These are phyloP conservation scores for Boeremia exigua DNA, from an alignment of 2,329 filamentous ascomycete species.

Conservation along the genomic window DNA sequence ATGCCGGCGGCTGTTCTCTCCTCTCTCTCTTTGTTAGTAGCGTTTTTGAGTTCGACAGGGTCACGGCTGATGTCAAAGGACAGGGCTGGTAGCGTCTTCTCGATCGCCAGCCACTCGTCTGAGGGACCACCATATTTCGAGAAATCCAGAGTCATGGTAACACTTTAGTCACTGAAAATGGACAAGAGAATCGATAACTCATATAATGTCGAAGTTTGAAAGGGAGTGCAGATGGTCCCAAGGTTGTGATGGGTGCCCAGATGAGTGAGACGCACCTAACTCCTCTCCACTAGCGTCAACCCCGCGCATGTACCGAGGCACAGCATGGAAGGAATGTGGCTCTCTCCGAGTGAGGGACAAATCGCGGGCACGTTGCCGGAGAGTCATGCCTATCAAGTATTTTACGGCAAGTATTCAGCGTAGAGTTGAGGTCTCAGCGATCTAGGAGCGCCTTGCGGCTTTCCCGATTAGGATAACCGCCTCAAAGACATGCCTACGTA, in stretches of 20 bases:
- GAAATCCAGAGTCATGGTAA: conserved; percentile 28
- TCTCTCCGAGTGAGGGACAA: not conserved
- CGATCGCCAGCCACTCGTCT: conserved; percentile 42
- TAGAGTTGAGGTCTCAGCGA: not conserved
- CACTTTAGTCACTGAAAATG: not conserved
- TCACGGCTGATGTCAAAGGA: conserved; percentile 30
- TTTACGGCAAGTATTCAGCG: not conserved
- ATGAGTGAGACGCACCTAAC: too few relatives aligned
- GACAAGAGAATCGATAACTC: too few relatives aligned
- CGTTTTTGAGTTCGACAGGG: conserved; percentile 19
- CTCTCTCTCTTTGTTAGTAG: conserved; percentile 34
- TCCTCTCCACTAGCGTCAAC: conserved; percentile 19
- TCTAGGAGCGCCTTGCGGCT: not conserved
- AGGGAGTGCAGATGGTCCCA: too few relatives aligned
- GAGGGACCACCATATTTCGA: conserved; percentile 40
- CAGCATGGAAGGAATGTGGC: not conserved
- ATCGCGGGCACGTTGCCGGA: not conserved
- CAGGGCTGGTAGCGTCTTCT: conserved; percentile 34
- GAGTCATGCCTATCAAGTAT: not conserved
- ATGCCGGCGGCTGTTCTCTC: conserved; percentile 26
- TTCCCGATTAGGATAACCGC: conserved; percentile 9
- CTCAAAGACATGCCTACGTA: too few relatives aligned
- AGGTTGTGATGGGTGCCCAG: too few relatives aligned
- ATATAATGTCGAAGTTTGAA: too few relatives aligned
- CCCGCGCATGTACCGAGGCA: conserved; percentile 19